A percentile compares a stretch with the other conserved stretches of the same genome.
phyloP scores from a whole-genome alignment of 441 rosid genomes.

The Pelargonium fulgidum region DNA sequence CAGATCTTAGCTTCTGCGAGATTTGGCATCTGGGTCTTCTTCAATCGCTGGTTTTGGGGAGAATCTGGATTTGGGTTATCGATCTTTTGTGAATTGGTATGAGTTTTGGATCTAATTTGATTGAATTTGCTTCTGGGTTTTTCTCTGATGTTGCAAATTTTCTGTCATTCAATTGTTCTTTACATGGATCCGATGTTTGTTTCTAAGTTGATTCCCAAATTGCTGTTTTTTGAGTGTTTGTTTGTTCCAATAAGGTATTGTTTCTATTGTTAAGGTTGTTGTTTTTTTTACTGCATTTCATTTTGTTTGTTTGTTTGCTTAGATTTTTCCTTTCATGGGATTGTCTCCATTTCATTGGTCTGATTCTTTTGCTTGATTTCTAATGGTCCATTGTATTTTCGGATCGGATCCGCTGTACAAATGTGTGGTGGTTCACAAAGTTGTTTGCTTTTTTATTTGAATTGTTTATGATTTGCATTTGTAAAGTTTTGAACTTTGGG shows the following conservation, averaged over 20 bases:
- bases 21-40: conserved; percentile 37
- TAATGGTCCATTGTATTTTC: not conserved
- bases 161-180: conserved; percentile 23
- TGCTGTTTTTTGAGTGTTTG: conserved; percentile 14
- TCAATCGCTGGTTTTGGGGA: conserved; percentile 36
- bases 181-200: conserved; percentile 32
- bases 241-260: conserved; percentile 31
- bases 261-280: conserved; percentile 20
- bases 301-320: not conserved
- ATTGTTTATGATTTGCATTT: conserved; percentile 18
- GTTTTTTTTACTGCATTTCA: conserved; percentile 13
- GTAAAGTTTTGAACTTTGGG: conserved; percentile 2
- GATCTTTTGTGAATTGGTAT: conserved; percentile 17
- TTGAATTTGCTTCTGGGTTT: conserved; percentile 19
- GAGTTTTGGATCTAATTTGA: not conserved
- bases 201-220: conserved; percentile 31
- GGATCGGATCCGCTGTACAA: conserved; percentile 8
- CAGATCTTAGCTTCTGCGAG: conserved; percentile 41
- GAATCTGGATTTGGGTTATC: conserved; percentile 30
- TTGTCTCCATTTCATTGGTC: not conserved
- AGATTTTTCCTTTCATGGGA: not conserved
- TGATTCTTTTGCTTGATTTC: not conserved
- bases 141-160: conserved; percentile 14
- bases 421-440: conserved; percentile 9
- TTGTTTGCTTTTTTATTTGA: conserved; percentile 4